Evolutionary conservation across 164 flowering plant species (phyloP).

Genomic region (Warburgia ugandensis): DNA sequence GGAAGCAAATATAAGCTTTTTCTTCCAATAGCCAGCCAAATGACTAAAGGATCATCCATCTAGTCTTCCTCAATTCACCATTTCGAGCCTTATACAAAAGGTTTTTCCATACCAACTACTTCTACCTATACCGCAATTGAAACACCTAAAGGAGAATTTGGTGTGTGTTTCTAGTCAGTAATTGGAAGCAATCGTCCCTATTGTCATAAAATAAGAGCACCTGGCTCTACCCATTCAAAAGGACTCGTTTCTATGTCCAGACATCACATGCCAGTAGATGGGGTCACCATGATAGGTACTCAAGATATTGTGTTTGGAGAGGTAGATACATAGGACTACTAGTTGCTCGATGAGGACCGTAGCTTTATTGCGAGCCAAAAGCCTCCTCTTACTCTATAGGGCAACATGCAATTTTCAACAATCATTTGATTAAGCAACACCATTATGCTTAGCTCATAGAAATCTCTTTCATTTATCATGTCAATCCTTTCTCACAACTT

Average conservation of each 20-base stretch:
- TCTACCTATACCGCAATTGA: neutral
- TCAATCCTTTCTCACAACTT: neutral
- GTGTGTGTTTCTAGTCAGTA: slow-evolving; percentile 4
- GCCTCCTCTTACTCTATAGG: too few relatives aligned
- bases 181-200: slow-evolving; percentile 6
- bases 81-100: too few relatives aligned
- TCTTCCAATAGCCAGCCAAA: too few relatives aligned
- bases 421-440: too few relatives aligned
- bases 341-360: too few relatives aligned
- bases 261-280: slow-evolving; percentile 5
- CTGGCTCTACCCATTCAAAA: neutral
- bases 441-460: too few relatives aligned
- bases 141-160: too few relatives aligned
- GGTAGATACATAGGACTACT: slow-evolving; percentile 5
- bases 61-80: too few relatives aligned
- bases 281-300: slow-evolving; percentile 10
- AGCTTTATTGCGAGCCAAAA: too few relatives aligned
- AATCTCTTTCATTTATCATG: slow-evolving; percentile 1
- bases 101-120: neutral
- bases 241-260: neutral
- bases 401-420: too few relatives aligned
- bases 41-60: too few relatives aligned
- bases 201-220: neutral
- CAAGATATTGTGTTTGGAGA: slow-evolving; percentile 10
- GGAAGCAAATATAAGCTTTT: too few relatives aligned